Percentiles rank a stretch among this genome's conserved stretches.
phyloP scores from a whole-genome alignment of 306 rosid genomes.

The Pyrus betulifolia region DNA sequence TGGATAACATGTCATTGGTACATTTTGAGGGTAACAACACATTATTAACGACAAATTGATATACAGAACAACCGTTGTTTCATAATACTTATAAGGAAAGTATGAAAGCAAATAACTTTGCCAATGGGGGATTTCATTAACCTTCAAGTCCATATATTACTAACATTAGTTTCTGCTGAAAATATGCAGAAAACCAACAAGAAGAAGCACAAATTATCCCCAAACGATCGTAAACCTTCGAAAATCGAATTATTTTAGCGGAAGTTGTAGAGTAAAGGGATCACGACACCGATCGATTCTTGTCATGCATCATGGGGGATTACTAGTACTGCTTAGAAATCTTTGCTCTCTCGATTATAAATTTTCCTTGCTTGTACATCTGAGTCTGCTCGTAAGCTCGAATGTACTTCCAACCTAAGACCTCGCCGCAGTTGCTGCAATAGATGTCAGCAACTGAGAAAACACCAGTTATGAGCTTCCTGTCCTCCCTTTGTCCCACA shows the following conservation, averaged over 20 bases:
- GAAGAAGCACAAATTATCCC: background rate
- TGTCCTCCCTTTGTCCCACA: conserved; percentile 30
- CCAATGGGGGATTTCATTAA: background rate
- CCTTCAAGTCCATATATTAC: no score
- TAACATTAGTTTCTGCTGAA: background rate
- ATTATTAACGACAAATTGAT: no score
- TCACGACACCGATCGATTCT: background rate
- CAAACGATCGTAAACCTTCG: background rate
- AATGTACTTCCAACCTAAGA: conserved; percentile 42
- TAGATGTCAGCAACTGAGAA: conserved; percentile 31
- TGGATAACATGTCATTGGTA: no score
- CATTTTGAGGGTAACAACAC: no score
- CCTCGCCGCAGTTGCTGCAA: conserved; percentile 32
- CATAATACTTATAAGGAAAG: background rate
- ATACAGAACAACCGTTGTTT: no score
- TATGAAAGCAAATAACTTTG: background rate
- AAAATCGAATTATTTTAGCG: background rate
- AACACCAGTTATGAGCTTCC: conserved; percentile 19
- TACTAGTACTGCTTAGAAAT: conserved; percentile 24
- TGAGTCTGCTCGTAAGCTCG: conserved; percentile 21
- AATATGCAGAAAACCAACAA: background rate
- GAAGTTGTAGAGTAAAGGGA: background rate
- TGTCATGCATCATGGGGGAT: no score
- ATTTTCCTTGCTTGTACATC: conserved; percentile 33
- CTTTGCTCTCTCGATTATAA: conserved; percentile 33